phyloP scores from a whole-genome alignment of 345 rosid genomes.

The Populus tremula region DNA sequence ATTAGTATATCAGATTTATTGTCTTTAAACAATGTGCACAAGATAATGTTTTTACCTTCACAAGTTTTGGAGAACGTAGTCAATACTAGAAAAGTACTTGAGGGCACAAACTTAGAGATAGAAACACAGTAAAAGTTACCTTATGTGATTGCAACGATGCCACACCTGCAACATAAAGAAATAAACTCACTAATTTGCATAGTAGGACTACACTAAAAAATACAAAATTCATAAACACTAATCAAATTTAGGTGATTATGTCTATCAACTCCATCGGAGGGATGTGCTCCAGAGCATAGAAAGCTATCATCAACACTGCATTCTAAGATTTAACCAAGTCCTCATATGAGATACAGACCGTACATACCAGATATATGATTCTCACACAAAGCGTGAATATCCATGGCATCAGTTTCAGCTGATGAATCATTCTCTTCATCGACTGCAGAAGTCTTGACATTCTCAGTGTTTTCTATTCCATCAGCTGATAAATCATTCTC shows the following conservation, averaged over 20 bases:
- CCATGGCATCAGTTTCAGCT: slow-evolving; percentile 68
- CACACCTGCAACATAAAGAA: slow-evolving; percentile 46
- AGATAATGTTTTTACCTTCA: neutral
- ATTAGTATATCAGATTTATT: neutral
- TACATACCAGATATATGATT: slow-evolving; percentile 46
- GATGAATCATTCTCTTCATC: slow-evolving; percentile 54
- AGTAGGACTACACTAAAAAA: neutral
- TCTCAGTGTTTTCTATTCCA: slow-evolving; percentile 32
- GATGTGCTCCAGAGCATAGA: neutral
- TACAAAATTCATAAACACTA: neutral
- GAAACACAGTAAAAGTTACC: slow-evolving; percentile 37
- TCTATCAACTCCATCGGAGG: neutral
- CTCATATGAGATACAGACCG: neutral
- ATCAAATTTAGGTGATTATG: neutral
- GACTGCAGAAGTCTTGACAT: slow-evolving; percentile 24
- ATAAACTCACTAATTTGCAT: slow-evolving; percentile 20
- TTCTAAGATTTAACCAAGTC: neutral
- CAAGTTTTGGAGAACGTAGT: neutral
- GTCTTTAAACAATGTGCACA: neutral
- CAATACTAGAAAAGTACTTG: neutral
- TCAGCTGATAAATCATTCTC: slow-evolving; percentile 44
- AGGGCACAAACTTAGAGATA: neutral
- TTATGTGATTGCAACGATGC: slow-evolving; percentile 41
- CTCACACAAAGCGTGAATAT: slow-evolving; percentile 48
- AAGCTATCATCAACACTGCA: neutral